Conservation (phyloP, 129 eudicot genomes). For the Solidago caesia region DNA sequence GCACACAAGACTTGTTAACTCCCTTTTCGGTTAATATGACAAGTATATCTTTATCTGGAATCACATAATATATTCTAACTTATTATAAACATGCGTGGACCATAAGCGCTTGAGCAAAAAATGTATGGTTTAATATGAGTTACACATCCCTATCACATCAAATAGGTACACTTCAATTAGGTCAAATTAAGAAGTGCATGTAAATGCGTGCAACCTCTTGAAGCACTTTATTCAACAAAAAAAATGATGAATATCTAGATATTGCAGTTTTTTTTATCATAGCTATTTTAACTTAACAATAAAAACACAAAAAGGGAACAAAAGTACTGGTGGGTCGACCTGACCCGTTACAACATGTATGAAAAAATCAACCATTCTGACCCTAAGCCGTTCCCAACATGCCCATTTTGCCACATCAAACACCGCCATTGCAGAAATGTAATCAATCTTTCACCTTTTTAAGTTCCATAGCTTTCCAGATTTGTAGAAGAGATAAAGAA, state of each 20-base stretch:
- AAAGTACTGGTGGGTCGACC: no score
- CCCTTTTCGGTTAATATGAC: not conserved
- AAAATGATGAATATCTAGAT: no score
- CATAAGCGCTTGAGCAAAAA: not conserved
- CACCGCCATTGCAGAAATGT: not conserved
- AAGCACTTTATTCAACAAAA: no score
- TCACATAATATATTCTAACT: not conserved
- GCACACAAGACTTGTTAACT: not conserved
- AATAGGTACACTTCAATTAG: no score
- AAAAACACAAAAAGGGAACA: no score
- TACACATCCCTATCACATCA: no score
- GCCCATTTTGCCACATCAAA: not conserved
- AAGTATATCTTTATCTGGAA: slow-evolving; percentile 4
- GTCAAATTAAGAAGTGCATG: no score
- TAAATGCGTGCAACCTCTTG: no score
- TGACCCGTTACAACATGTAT: no score
- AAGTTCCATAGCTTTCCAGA: not conserved
- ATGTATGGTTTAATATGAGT: not conserved
- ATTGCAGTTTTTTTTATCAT: no score
- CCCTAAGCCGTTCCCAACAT: not conserved
- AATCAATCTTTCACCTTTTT: slow-evolving; percentile 2
- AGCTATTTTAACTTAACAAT: no score
- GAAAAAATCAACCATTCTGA: no score
- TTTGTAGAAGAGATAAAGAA: not conserved
- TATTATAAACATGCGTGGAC: not conserved